Base-by-base conservation (phyloP, 495 filamentous ascomycete species). In the Apodospora peruviana region DNA sequence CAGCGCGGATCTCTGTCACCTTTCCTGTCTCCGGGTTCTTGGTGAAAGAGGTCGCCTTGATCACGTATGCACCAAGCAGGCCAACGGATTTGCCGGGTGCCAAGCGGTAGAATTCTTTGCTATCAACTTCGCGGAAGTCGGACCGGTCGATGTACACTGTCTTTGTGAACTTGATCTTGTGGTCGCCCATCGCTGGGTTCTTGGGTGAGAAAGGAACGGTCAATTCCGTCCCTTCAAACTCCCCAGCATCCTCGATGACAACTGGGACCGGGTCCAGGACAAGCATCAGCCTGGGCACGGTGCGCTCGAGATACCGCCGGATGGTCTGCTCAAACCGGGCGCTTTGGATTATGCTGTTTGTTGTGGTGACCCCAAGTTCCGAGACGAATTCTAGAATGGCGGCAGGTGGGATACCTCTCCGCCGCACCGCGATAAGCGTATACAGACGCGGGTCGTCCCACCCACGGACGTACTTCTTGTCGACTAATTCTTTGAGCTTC, bases 381-480 rank as follows among this genome's bases (percentile, higher is more conserved):
- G 88, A 87, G 52, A 95, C 82, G 59, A 95, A 96, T 40, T 84
- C 79, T 32, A 91, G 79, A 18, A 96, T 88, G 2, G 90, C 91
- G 7, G 86, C 86, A 0, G 90, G 90, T 3, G 90, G 90, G 5
- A 96, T 75, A 61, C 91, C 89, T 32, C 90, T 79, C 18, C 90
- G 81, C 17, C 85, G 81, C 19, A 96, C 78, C 4, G 81, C 88
- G 45, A 91, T 89, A n/a, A 95, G 70, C 0, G 90, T 95, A 70
- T 87, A 94, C 4, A 96, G 80, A 16, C 90, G 78, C 1, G 90
- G 91, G 58, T 95, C 90, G 48, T 96, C 87, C 87, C 90, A 95
- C 47, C 80, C 86, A 10, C 84, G 77, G 18, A 96, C 90, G 59
- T 84, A 70, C 23, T 78, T 78, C 47, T 79, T 77, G 18, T 84